Conservation (phyloP, 2,329 filamentous ascomycete genomes). For the Balansia obtecta region DNA sequence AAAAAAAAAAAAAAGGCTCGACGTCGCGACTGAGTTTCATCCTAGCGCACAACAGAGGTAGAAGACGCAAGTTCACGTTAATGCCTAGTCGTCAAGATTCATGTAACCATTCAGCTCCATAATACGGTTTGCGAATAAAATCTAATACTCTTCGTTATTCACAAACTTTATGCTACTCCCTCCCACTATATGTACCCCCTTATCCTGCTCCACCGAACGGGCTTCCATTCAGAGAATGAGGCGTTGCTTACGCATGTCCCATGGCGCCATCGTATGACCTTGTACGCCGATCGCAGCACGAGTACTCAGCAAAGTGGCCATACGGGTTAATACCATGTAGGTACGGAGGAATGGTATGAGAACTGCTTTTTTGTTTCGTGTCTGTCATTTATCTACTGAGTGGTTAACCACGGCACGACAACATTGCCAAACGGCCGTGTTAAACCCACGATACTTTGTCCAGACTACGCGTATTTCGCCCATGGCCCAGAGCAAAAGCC, state of each 20-base stretch:
- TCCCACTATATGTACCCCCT: too few species aligned
- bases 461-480: too few species aligned
- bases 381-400: too few species aligned
- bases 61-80: background rate
- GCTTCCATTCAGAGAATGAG: background rate
- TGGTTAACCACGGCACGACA: too few species aligned
- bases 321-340: background rate
- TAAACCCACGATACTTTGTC: too few species aligned
- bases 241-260: background rate
- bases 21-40: background rate
- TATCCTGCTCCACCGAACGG: background rate
- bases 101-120: background rate
- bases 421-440: too few species aligned
- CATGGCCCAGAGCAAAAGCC: too few species aligned
- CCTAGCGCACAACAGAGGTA: background rate
- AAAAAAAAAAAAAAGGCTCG: background rate
- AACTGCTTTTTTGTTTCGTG: too few species aligned
- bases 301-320: background rate
- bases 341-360: too few species aligned
- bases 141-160: background rate
- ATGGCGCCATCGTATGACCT: too few species aligned
- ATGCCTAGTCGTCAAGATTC: background rate
- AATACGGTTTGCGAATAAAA: background rate
- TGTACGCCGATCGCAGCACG: too few species aligned
- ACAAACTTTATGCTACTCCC: background rate